Percentiles rank a stretch among this genome's conserved stretches.
Evolutionary conservation across 805 yeast species (phyloP).

Genomic region (Starmerella tilneyi): DNA sequence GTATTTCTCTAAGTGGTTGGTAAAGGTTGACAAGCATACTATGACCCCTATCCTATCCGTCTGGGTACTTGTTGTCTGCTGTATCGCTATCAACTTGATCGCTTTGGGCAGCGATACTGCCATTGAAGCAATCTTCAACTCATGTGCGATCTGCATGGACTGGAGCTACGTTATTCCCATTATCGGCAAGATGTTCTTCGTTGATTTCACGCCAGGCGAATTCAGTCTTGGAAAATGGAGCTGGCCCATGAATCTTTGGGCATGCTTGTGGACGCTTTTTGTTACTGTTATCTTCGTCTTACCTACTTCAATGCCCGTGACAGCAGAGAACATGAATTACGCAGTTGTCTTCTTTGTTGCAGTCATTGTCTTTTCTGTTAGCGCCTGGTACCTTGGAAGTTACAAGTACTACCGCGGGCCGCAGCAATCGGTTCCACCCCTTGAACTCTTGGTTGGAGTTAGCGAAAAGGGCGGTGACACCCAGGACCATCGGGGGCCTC

Average conservation of each 20-base stretch:
- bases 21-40: slow-evolving; percentile 40
- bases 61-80: slow-evolving; percentile 42
- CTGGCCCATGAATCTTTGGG: slow-evolving; percentile 15
- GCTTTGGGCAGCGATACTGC: slow-evolving; percentile 53
- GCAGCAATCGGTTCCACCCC: neutral
- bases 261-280: slow-evolving; percentile 23
- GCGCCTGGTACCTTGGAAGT: slow-evolving; percentile 22
- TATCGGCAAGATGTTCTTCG: slow-evolving; percentile 46
- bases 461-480: neutral
- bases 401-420: slow-evolving; percentile 19
- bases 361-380: slow-evolving; percentile 14
- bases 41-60: slow-evolving; percentile 54
- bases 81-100: slow-evolving; percentile 45
- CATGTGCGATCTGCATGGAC: slow-evolving; percentile 61
- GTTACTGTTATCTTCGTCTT: slow-evolving; percentile 25
- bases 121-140: slow-evolving; percentile 59
- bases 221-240: slow-evolving; percentile 49
- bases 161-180: slow-evolving; percentile 59
- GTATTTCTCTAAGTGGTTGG: slow-evolving; percentile 28
- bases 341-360: slow-evolving; percentile 25
- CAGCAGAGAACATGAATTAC: slow-evolving; percentile 26
- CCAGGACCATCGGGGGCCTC: neutral
- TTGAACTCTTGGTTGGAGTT: neutral
- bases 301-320: slow-evolving; percentile 25
- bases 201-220: slow-evolving; percentile 53